Evolutionary conservation across 495 filamentous ascomycete genomes (phyloP).

Genomic region (Viridothelium virens): DNA sequence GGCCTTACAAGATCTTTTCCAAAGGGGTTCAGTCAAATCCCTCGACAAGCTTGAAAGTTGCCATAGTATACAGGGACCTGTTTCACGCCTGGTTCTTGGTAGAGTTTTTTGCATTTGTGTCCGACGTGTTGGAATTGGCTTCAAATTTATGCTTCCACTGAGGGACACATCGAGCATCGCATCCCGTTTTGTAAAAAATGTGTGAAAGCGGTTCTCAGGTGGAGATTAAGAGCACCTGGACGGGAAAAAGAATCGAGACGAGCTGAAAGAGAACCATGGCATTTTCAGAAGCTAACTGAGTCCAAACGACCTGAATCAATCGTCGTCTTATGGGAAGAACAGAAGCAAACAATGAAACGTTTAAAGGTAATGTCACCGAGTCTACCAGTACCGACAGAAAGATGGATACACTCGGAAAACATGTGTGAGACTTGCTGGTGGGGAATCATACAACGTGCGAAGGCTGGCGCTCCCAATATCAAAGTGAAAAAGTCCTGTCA

Average conservation of each 20-base stretch:
- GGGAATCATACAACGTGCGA: background rate
- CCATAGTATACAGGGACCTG: background rate
- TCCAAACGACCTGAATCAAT: background rate
- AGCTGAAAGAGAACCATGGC: background rate
- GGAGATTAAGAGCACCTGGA: background rate
- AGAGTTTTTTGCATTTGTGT: background rate
- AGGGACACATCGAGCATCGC: background rate
- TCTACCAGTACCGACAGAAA: background rate
- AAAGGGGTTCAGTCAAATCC: background rate
- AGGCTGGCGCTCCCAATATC: background rate
- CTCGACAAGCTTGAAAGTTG: background rate
- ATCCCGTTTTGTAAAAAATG: background rate
- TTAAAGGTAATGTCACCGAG: background rate
- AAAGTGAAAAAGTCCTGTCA: background rate
- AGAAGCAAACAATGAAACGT: background rate
- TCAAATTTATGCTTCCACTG: background rate
- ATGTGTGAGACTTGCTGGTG: background rate
- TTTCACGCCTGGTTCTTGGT: background rate
- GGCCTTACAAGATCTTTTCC: background rate
- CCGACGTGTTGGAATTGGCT: background rate
- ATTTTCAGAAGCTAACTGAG: background rate
- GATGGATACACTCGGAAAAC: background rate
- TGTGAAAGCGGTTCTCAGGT: background rate
- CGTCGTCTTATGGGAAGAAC: background rate
- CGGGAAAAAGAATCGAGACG: background rate